Conservation (phyloP, 495 filamentous ascomycete species). For the Hypoxylon lenormandii region DNA sequence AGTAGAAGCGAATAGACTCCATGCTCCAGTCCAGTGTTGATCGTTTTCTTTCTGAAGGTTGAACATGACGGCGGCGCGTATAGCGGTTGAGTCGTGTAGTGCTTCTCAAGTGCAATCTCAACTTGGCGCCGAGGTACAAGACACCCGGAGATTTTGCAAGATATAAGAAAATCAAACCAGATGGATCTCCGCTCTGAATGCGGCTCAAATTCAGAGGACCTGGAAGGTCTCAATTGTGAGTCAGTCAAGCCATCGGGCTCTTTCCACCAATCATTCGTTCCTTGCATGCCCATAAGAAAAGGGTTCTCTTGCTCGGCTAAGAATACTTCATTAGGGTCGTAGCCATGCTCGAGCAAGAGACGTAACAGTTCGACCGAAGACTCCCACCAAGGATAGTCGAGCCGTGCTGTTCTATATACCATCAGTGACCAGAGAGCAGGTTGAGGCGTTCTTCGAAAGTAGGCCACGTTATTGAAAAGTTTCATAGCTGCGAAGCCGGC, state of each 20-base stretch:
- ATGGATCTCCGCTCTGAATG: too few species aligned
- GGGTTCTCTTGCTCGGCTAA: neutral
- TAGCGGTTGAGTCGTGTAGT: neutral
- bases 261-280: neutral
- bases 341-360: neutral
- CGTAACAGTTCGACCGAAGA: neutral
- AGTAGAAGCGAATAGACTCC: constrained; percentile 1
- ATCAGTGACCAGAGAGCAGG: neutral
- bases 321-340: neutral
- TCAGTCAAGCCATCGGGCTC: neutral
- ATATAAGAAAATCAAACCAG: neutral
- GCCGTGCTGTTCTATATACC: neutral
- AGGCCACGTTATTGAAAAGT: neutral
- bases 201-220: too few species aligned
- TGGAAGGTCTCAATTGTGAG: neutral
- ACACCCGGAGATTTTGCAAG: neutral
- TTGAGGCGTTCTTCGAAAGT: neutral
- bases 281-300: too few species aligned
- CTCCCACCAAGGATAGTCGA: neutral
- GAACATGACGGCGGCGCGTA: too few species aligned
- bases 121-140: neutral
- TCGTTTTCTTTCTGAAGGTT: too few species aligned
- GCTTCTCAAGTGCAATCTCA: neutral
- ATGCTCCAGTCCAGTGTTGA: neutral
- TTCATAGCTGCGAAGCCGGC: neutral